Evolutionary conservation across 2,329 filamentous ascomycete genomes (phyloP).

Genomic region (Pseudogymnoascus sp.): DNA sequence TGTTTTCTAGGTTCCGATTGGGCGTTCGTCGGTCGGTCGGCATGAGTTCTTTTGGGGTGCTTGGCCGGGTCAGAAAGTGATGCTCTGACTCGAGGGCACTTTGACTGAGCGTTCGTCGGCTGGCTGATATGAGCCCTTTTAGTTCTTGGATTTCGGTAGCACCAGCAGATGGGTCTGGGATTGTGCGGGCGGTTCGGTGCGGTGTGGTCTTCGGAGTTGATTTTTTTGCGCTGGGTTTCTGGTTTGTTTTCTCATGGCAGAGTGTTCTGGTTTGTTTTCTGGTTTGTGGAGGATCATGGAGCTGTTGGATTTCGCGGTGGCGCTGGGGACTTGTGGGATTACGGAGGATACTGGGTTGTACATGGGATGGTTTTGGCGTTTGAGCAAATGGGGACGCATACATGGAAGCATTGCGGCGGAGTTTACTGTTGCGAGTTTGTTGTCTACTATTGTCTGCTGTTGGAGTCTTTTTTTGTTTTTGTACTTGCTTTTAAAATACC

Average conservation of each 20-base stretch:
- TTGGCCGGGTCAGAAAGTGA: constrained; percentile 3
- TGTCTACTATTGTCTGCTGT: background rate
- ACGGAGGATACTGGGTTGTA: background rate
- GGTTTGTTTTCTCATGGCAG: background rate
- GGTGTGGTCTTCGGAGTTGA: background rate
- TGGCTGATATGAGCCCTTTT: background rate
- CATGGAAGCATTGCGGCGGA: background rate
- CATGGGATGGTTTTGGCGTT: background rate
- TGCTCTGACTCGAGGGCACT: background rate
- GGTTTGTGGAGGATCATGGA: background rate
- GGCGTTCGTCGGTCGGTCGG: background rate
- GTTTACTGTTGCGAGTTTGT: background rate
- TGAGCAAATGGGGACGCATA: background rate
- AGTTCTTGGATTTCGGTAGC: background rate
- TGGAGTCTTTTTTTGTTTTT: background rate
- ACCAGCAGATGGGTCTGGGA: background rate
- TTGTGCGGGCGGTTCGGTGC: background rate
- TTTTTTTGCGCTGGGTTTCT: background rate
- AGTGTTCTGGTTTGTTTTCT: background rate
- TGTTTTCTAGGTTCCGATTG: background rate
- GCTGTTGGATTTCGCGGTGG: background rate
- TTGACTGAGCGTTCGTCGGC: background rate
- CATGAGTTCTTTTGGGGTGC: background rate
- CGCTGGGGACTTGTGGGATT: background rate
- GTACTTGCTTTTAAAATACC: constrained; percentile 2